phyloP scores from a whole-genome alignment of 176 grass and related monocot genomes.

The Raddia distichophylla region DNA sequence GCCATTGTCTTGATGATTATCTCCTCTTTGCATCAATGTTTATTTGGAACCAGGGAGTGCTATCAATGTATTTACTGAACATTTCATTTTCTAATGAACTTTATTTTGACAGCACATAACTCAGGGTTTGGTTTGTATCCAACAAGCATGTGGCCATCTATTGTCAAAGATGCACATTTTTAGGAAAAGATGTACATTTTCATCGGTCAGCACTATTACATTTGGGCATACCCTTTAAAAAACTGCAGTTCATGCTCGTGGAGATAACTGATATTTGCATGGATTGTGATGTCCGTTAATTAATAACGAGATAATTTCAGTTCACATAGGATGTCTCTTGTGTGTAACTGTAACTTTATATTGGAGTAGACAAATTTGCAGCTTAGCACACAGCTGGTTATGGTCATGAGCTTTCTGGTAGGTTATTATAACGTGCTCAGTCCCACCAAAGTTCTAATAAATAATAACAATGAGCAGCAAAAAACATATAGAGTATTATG shows the following conservation, averaged over 20 bases:
- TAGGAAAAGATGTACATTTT: background rate
- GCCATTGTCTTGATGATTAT: background rate
- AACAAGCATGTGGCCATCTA: background rate
- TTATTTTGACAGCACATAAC: background rate
- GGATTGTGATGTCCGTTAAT: background rate
- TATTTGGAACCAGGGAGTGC: background rate
- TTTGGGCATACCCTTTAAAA: background rate
- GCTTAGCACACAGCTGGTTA: background rate
- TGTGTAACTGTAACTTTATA: background rate
- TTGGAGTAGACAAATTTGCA: background rate
- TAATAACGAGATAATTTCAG: background rate
- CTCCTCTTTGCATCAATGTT: background rate
- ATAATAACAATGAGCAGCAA: background rate
- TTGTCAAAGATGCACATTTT: background rate
- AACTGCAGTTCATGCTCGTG: background rate
- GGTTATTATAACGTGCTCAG: background rate
- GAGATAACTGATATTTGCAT: background rate
- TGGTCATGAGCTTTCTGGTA: background rate
- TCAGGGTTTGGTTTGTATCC: background rate
- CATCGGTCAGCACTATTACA: constrained; percentile 4
- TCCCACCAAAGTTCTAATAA: background rate
- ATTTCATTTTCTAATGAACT: constrained; percentile 1
- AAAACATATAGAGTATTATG: background rate
- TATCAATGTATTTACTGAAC: background rate
- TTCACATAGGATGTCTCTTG: background rate